Base-by-base conservation (phyloP, 345 rosid genomes). In the Pistacia vera region DNA sequence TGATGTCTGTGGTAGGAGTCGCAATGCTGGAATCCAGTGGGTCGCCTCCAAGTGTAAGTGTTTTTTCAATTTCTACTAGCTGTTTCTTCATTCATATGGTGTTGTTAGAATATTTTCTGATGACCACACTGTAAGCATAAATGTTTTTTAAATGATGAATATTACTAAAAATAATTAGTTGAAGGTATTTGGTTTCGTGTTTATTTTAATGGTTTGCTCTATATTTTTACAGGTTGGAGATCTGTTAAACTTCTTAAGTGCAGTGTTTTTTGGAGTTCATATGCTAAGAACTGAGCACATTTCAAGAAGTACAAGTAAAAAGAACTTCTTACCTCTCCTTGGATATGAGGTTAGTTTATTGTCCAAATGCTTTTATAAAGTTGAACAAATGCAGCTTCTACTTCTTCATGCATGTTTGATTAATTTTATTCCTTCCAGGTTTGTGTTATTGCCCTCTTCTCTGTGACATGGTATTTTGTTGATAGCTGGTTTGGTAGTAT, bases 261-360 rank as follows among this genome's bases (percentile, higher is more conserved):
- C 91, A 0, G 81, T 85, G 73, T 90, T 88, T 84, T 88, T 87
- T n/a, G 90, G 91, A n/a, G 79, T 90, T 67, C 89, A 87, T 83
- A 84, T 87, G 90, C 76, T 90, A 54, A 83, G 90, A 81, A 90
- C 90, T 0, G 90, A 88, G 73, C 90, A 86, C 72, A 74, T 87
- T 66, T 85, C 89, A 54, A 86, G 90, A 77, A 85, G 72, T 74
- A 87, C 86, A 14, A 83, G 80, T 66, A 73, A 71, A 73, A 86
- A 83, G 73, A 82, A 86, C 66, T 84, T 84, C 74, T 71, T 88
- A 22, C 83, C 94, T 64, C 83, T 87, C 57, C 87, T 88, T 30
- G 89, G 90, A 75, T 83, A 87, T 28, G 83, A 90, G 87, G 94
- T 88, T 78, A 17, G 81, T 73, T 12, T 20, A 44, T 64, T 20